These are phyloP conservation scores for Yamadazyma sp. DNA, from an alignment of 1,139 yeast species.

Conservation along the genomic window DNA sequence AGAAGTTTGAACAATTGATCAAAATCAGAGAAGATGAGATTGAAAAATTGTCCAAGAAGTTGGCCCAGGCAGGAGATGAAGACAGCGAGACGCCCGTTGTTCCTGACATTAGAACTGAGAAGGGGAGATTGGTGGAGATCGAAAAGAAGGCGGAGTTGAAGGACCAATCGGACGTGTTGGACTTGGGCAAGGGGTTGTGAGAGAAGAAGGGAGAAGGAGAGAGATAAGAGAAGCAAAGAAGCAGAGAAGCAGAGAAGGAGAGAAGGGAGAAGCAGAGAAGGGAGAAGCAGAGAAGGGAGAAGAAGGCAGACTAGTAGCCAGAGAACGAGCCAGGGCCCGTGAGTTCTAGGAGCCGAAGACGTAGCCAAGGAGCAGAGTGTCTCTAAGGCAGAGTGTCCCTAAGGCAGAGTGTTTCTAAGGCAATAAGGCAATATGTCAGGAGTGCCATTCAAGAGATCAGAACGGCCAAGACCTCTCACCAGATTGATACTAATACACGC, in stretches of 20 bases:
- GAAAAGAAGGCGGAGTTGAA: neutral
- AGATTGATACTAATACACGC: too few relatives aligned
- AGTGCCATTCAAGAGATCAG: too few relatives aligned
- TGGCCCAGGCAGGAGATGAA: conserved; percentile 19
- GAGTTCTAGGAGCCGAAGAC: too few relatives aligned
- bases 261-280: neutral
- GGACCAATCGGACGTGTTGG: too few relatives aligned
- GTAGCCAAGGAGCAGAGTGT: too few relatives aligned
- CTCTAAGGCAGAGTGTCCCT: too few relatives aligned
- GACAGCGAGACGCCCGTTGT: conserved; percentile 39
- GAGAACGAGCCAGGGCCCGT: too few relatives aligned
- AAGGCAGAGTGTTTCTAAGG: too few relatives aligned
- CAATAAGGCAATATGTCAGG: too few relatives aligned
- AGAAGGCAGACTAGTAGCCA: too few relatives aligned
- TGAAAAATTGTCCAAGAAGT: conserved; percentile 51
- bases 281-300: neutral
- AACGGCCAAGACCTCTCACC: too few relatives aligned
- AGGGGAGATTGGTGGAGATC: conserved; percentile 25
- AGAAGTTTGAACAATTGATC: conserved; percentile 43
- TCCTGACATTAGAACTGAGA: neutral
- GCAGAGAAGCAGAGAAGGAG: conserved; percentile 34
- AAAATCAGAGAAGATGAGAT: conserved; percentile 49
- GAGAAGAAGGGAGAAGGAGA: conserved; percentile 34
- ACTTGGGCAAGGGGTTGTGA: neutral
- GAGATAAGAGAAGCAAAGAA: conserved; percentile 32